These are phyloP conservation scores for Erucastrum elatum DNA, from an alignment of 345 rosid species.

Conservation along the genomic window DNA sequence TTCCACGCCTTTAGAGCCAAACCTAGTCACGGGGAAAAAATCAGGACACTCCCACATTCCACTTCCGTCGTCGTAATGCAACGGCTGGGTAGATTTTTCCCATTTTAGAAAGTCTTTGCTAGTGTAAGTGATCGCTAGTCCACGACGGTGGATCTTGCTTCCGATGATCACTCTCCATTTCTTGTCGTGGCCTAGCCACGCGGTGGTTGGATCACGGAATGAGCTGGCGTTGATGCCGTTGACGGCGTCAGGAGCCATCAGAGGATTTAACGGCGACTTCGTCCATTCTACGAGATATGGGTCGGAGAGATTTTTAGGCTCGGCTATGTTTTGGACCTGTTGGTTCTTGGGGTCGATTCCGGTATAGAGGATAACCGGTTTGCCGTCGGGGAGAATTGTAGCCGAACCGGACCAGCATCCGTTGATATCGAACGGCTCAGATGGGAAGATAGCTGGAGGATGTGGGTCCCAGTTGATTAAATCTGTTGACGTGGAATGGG, in stretches of 20 bases:
- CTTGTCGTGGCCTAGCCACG: conserved; percentile 62
- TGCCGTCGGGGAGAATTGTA: conserved; percentile 51
- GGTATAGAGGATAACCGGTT: conserved; percentile 69
- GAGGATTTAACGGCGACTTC: conserved; percentile 58
- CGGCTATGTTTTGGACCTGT: conserved; percentile 65
- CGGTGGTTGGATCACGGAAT: conserved; percentile 86
- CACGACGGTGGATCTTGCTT: conserved; percentile 44
- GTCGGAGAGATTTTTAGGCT: conserved; percentile 60
- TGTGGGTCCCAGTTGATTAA: conserved; percentile 70
- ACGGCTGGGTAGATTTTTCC: conserved; percentile 47
- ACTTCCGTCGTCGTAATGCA: conserved; percentile 55
- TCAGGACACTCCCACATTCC: conserved; percentile 97
- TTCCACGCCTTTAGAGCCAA: conserved; percentile 37
- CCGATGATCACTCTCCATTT: conserved; percentile 65
- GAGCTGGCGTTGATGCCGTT: conserved; percentile 53
- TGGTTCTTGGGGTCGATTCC: conserved; percentile 46
- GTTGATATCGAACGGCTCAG: conserved; percentile 52
- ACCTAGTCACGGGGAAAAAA: conserved; percentile 54
- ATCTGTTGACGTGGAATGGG: conserved; percentile 75
- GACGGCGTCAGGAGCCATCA: conserved; percentile 46
- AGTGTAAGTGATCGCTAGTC: conserved; percentile 52
- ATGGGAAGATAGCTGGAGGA: conserved; percentile 54
- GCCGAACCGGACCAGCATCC: conserved; percentile 82
- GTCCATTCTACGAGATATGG: conserved; percentile 67
- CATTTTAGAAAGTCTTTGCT: conserved; percentile 63